These are phyloP conservation scores for Candida boleticola DNA, from an alignment of 805 yeast genomes.

Conservation along the genomic window DNA sequence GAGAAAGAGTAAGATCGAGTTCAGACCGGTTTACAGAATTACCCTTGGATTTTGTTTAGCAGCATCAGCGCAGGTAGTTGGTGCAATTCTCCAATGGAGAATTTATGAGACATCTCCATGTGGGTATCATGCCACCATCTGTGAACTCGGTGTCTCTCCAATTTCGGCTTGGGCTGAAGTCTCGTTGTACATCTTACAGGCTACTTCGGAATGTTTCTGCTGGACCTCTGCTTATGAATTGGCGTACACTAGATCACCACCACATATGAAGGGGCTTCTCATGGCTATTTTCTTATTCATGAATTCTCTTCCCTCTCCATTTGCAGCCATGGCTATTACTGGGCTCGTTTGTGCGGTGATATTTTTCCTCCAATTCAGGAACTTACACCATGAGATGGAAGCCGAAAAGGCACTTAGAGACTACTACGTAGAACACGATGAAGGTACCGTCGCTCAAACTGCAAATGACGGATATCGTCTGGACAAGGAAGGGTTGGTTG, in stretches of 20 bases:
- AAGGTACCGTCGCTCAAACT: background rate
- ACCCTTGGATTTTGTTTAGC: slow-evolving; percentile 48
- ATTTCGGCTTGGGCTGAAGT: slow-evolving; percentile 29
- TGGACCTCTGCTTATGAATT: slow-evolving; percentile 51
- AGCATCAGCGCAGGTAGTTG: slow-evolving; percentile 46
- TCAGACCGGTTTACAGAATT: slow-evolving; percentile 45
- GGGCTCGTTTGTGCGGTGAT: slow-evolving; percentile 29
- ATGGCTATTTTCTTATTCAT: slow-evolving; percentile 44
- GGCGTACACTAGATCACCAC: slow-evolving; percentile 53
- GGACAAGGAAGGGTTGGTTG: slow-evolving; percentile 11
- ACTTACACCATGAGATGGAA: slow-evolving; percentile 42
- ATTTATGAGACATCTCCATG: slow-evolving; percentile 53
- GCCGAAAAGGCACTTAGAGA: slow-evolving; percentile 29
- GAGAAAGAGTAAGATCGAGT: slow-evolving; percentile 38
- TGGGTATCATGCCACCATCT: slow-evolving; percentile 45
- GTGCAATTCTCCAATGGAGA: slow-evolving; percentile 49
- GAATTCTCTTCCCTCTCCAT: slow-evolving; percentile 45
- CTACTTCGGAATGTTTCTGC: slow-evolving; percentile 54
- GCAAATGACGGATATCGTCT: background rate
- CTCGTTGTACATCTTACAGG: slow-evolving; percentile 38
- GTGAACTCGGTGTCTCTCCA: slow-evolving; percentile 26
- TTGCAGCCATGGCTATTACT: slow-evolving; percentile 37
- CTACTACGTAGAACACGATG: background rate
- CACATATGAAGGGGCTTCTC: slow-evolving; percentile 48
- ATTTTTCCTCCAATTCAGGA: slow-evolving; percentile 32